A percentile compares a stretch with the other conserved stretches of the same genome.
phyloP scores from a whole-genome alignment of 2,329 filamentous ascomycete genomes.

The Diaporthe vexans region DNA sequence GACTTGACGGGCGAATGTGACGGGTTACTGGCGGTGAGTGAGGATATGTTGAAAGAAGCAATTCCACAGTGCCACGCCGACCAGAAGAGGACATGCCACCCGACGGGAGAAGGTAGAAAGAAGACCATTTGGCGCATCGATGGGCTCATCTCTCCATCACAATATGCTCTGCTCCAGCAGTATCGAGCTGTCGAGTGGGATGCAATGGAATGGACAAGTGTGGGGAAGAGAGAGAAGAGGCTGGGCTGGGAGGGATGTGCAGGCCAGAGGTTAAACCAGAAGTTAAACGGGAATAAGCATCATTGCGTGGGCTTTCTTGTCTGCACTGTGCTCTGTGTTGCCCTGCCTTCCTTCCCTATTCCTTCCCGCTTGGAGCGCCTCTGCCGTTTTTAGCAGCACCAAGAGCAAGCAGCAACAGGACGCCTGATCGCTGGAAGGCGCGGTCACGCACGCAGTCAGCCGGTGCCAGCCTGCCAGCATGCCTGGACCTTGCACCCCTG shows the following conservation, averaged over 20 bases:
- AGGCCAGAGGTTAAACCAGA: constrained; percentile 34
- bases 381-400: constrained; percentile 24
- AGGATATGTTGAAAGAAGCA: constrained; percentile 13
- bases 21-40: constrained; percentile 28
- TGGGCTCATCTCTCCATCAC: not conserved
- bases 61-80: not conserved
- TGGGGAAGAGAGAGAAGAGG: not conserved
- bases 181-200: not conserved
- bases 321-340: constrained; percentile 1
- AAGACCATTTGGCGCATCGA: not conserved
- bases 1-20: constrained; percentile 21
- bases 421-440: constrained; percentile 8
- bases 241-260: constrained; percentile 21
- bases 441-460: constrained; percentile 22
- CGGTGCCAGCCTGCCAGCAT: not conserved
- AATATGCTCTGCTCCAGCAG: not conserved
- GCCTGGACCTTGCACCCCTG: constrained; percentile 10
- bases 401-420: not conserved
- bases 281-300: constrained; percentile 39
- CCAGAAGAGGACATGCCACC: not conserved
- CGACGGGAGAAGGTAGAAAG: not conserved
- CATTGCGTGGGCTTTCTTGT: not conserved
- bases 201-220: not conserved
- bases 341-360: not conserved
- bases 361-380: constrained; percentile 25